phyloP scores from a whole-genome alignment of 805 yeast genomes.

The Saccharomyces kudriavzevii region DNA sequence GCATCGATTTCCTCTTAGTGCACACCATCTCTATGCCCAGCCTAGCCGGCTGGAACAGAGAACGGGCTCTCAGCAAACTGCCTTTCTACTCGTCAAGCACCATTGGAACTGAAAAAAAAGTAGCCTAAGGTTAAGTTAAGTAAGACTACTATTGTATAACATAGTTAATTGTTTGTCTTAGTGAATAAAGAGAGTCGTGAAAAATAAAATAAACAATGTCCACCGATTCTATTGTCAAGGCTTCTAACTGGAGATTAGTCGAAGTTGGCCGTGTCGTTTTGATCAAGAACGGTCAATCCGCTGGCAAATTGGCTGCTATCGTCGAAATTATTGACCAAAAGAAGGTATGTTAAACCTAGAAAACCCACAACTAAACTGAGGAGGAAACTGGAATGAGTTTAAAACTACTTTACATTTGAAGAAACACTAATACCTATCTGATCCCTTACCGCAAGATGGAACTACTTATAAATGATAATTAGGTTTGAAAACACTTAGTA shows the following conservation, averaged over 20 bases:
- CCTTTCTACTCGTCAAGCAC: neutral
- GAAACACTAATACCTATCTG: neutral
- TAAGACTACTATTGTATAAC: neutral
- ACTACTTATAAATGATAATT: neutral
- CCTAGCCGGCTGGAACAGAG: neutral
- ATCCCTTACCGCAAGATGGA: neutral
- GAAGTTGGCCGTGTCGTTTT: constrained; percentile 99
- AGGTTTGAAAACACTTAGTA: neutral
- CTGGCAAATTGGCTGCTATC: constrained; percentile 87
- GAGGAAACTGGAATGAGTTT: neutral
- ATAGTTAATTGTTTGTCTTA: neutral
- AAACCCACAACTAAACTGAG: neutral
- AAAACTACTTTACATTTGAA: neutral
- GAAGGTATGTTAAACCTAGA: constrained; percentile 59
- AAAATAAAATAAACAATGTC: constrained; percentile 41
- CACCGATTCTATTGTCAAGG: constrained; percentile 72
- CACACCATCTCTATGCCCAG: neutral
- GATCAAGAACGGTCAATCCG: constrained; percentile 63
- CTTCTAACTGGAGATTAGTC: constrained; percentile 98
- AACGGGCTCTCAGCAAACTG: neutral
- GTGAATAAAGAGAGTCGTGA: constrained; percentile 7
- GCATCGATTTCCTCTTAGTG: neutral
- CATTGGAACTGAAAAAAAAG: neutral
- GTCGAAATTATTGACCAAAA: constrained; percentile 99
- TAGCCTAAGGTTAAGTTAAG: neutral